Evolutionary conservation across 2,329 filamentous ascomycete genomes (phyloP).

Genomic region (Diaporthe helianthi): DNA sequence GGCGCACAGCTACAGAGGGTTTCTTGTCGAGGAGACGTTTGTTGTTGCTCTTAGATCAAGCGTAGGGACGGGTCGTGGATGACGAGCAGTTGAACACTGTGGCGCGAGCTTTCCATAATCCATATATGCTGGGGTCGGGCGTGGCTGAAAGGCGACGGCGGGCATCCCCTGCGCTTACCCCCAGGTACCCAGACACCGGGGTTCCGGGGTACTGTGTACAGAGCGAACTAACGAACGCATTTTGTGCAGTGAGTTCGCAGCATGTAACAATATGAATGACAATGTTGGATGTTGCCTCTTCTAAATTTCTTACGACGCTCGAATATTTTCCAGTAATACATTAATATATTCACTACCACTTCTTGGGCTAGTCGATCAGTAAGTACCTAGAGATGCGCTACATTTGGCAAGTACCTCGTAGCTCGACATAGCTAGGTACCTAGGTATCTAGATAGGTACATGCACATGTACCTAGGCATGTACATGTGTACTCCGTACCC

Average conservation of each 20-base stretch:
- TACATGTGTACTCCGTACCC: too few relatives aligned
- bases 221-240: background rate
- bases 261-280: background rate
- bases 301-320: background rate
- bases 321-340: background rate
- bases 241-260: too few relatives aligned
- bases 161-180: slow-evolving; percentile 5
- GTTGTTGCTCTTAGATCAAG: background rate
- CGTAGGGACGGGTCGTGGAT: slow-evolving; percentile 4
- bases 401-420: background rate
- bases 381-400: background rate
- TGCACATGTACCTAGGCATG: too few relatives aligned
- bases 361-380: background rate
- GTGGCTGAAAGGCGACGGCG: slow-evolving; percentile 20
- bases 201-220: background rate
- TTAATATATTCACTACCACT: background rate
- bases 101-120: slow-evolving; percentile 27
- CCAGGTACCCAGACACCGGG: background rate
- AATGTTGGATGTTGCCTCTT: background rate
- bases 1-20: background rate
- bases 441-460: too few relatives aligned
- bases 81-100: slow-evolving; percentile 20
- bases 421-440: too few relatives aligned
- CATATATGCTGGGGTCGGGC: slow-evolving; percentile 9
- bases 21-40: background rate